These are phyloP conservation scores for Apiotrichum brassicae DNA, from an alignment of 1,284 basidiomycete species.

Conservation along the genomic window DNA sequence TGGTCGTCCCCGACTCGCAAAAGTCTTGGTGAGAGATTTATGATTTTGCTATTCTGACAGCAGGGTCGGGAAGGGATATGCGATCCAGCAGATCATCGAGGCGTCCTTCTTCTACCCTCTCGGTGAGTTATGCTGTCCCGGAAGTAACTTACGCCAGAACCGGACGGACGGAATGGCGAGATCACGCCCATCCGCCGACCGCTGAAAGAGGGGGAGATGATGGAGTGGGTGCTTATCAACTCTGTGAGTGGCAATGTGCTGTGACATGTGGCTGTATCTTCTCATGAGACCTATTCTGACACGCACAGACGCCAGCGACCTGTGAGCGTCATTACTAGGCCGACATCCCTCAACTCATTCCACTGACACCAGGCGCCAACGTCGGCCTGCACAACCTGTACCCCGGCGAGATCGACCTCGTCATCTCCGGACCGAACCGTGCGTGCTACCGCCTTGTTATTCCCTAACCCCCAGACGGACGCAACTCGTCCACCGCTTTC, in stretches of 20 bases:
- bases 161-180: constrained; percentile 67
- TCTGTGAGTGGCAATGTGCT: constrained; percentile 54
- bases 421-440: constrained; percentile 52
- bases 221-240: constrained; percentile 81
- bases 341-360: too few species aligned
- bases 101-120: constrained; percentile 77
- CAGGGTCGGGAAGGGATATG: constrained; percentile 67
- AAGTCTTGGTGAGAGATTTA: constrained; percentile 62
- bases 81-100: constrained; percentile 68
- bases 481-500: constrained; percentile 78
- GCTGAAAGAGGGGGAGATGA: constrained; percentile 65
- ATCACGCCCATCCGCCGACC: constrained; percentile 58
- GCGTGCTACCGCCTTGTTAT: constrained; percentile 6
- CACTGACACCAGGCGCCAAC: constrained; percentile 52
- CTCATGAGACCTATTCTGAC: constrained; percentile 5
- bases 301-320: constrained; percentile 70
- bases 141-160: constrained; percentile 19
- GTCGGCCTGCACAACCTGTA: constrained; percentile 82
- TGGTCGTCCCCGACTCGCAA: constrained; percentile 79
- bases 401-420: constrained; percentile 73
- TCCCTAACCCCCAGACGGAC: constrained; percentile 49
- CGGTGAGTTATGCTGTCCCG: constrained; percentile 47
- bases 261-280: too few species aligned
- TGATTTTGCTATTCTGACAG: background rate
- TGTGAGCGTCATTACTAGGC: constrained; percentile 48